Conservation (phyloP, 108 stramenopile genomes). For the Craspedostauros australis region DNA sequence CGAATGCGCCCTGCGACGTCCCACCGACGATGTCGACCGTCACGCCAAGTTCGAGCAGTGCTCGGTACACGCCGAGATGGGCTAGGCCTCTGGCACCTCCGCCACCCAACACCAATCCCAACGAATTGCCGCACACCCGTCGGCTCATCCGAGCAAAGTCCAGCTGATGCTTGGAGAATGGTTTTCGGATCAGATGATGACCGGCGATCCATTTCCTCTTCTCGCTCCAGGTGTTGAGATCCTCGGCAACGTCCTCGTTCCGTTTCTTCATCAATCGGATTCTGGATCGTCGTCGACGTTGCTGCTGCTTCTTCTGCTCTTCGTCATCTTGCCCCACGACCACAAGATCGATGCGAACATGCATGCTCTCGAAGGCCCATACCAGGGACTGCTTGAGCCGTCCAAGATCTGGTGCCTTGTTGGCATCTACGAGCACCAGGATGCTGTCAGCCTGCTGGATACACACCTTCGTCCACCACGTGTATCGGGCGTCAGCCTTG, state of each 20-base stretch:
- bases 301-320: not conserved
- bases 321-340: conserved; percentile 29
- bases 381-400: conserved; percentile 28
- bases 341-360: conserved; percentile 40
- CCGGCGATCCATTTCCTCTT: conserved; percentile 34
- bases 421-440: conserved; percentile 35
- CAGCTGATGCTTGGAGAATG: conserved; percentile 22
- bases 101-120: conserved; percentile 46
- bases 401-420: conserved; percentile 18
- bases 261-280: conserved; percentile 12
- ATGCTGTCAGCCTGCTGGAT: conserved; percentile 45
- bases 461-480: conserved; percentile 47
- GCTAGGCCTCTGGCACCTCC: conserved; percentile 52
- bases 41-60: conserved; percentile 40
- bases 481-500: conserved; percentile 36
- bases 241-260: conserved; percentile 29
- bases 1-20: conserved; percentile 50
- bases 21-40: conserved; percentile 49
- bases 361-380: conserved; percentile 32
- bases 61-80: conserved; percentile 46
- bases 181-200: conserved; percentile 36
- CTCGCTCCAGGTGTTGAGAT: conserved; percentile 49
- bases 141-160: conserved; percentile 44
- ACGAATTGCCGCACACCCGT: conserved; percentile 37
- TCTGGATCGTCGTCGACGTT: conserved; percentile 5